Evolutionary conservation across 306 rosid genomes (phyloP), one percentile per base, ranked within the genome.

Genomic region (Prunus salicina): DNA sequence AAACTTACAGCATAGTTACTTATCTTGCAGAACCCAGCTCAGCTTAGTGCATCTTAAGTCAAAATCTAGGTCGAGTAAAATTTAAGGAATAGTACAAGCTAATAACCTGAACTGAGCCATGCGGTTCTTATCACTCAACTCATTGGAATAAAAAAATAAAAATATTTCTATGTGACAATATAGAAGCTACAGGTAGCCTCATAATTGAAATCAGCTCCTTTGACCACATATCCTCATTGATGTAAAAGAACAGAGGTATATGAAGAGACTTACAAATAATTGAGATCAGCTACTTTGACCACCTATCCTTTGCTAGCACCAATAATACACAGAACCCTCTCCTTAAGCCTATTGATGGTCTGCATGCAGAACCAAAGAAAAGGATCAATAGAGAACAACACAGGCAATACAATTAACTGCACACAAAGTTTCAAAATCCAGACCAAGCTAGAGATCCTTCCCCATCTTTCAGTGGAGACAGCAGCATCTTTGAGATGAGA

Each of bases 401-500:
- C 13, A 72, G 71, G 46, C 28, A 50, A 68, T 71, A 67, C 65
- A 32, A 57, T 50, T 49, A 68, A 27, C 24, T 28, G 58, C 69
- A 62, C 20, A 15, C 6, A 25, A 80, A 66, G 78, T 78, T 79
- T 34, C 45, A 64, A 82, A 64, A 80, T 60, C 73, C 86, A 22
- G 77, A 88, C 98, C 92, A 20, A 55, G 77, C 78, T 70, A 67
- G 90, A 89, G 73, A 47, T 64, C 72, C 77, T 81, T 45, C 86
- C 92, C 98, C 98, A 92, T 82, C 81, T 83, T 75, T 76, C 84
- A 74, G 89, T 72, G 55, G 88, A 84, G 49, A 71, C 72, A 76
- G 93, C 96, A 67, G 93, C 83, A 47, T 73, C 77, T 89, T 80
- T 86, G 67, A 95, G 84, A 86, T 92, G 96, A 81, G 90, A 85